Conservation (phyloP, 306 rosid genomes). For the Vigna hirtella region DNA sequence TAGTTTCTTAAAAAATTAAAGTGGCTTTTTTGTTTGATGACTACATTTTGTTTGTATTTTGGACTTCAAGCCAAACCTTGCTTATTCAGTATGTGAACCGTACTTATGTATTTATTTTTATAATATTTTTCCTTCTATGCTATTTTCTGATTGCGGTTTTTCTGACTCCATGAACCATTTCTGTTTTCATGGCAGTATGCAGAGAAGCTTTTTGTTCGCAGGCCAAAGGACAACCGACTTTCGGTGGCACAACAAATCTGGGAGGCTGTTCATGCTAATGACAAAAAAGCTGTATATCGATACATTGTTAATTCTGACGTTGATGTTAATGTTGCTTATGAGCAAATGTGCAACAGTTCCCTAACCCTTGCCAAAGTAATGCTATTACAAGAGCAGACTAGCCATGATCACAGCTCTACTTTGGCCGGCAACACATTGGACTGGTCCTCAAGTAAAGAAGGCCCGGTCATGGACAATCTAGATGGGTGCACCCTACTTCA, state of each 20-base stretch:
- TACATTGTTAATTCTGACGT: constrained; percentile 85
- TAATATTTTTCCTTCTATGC: constrained; percentile 5
- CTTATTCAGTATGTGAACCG: too few relatives aligned
- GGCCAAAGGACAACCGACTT: constrained; percentile 73
- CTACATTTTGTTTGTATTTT: neutral
- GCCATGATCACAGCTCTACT: constrained; percentile 64
- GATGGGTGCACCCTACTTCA: constrained; percentile 91
- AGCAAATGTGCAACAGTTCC: constrained; percentile 69
- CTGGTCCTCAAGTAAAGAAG: constrained; percentile 75
- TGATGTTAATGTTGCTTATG: constrained; percentile 77
- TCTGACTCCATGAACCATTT: constrained; percentile 31
- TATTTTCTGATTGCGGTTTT: constrained; percentile 27
- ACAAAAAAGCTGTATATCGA: constrained; percentile 93
- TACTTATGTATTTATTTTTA: constrained; percentile 1
- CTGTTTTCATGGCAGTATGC: constrained; percentile 77
- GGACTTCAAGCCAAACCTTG: neutral
- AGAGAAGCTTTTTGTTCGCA: constrained; percentile 87
- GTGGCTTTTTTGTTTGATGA: neutral
- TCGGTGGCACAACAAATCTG: constrained; percentile 85
- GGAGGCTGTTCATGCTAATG: constrained; percentile 92
- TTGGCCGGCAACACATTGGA: constrained; percentile 69
- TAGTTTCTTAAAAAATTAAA: neutral
- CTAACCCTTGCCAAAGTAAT: constrained; percentile 93
- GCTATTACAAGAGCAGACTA: constrained; percentile 81
- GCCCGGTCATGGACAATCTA: constrained; percentile 66